A percentile compares a stretch with the other conserved stretches of the same genome.
Conservation (phyloP, 2,329 filamentous ascomycete genomes). For the Cladophialophora carrionii region DNA sequence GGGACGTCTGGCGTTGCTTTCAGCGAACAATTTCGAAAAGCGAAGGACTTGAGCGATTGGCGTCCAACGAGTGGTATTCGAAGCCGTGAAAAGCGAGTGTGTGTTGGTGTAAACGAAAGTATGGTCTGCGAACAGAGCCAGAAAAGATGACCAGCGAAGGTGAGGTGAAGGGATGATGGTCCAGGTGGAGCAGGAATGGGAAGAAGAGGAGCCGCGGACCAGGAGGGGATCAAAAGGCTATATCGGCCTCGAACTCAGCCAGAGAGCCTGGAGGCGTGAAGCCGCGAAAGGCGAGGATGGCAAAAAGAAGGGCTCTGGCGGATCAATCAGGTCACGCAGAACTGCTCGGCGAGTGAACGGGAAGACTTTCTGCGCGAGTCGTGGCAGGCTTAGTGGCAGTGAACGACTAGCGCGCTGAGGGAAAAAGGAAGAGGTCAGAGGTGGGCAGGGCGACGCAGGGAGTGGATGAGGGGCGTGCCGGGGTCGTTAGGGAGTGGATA, state of each 20-base stretch:
- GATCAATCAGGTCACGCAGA: constrained; percentile 30
- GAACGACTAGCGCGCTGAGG: constrained; percentile 33
- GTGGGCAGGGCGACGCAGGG: constrained; percentile 17
- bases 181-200: constrained; percentile 34
- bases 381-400: constrained; percentile 35
- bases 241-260: constrained; percentile 34
- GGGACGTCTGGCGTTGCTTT: constrained; percentile 21
- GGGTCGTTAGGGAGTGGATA: constrained; percentile 12
- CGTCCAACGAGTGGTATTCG: constrained; percentile 34
- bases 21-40: constrained; percentile 33
- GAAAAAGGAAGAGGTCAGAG: constrained; percentile 11
- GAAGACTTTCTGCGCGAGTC: constrained; percentile 26
- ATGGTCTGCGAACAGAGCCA: constrained; percentile 40
- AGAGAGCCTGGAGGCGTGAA: constrained; percentile 6
- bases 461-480: constrained; percentile 20
- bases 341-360: constrained; percentile 29
- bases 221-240: constrained; percentile 35
- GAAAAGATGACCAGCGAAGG: constrained; percentile 24
- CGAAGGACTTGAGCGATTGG: constrained; percentile 39
- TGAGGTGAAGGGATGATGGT: constrained; percentile 33
- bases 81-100: constrained; percentile 38
- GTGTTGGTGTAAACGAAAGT: constrained; percentile 37
- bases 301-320: constrained; percentile 15
- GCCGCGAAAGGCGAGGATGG: constrained; percentile 20
- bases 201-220: constrained; percentile 31